These are phyloP conservation scores for Puccinia horiana DNA, from an alignment of 1,284 basidiomycete genomes.

Conservation along the genomic window DNA sequence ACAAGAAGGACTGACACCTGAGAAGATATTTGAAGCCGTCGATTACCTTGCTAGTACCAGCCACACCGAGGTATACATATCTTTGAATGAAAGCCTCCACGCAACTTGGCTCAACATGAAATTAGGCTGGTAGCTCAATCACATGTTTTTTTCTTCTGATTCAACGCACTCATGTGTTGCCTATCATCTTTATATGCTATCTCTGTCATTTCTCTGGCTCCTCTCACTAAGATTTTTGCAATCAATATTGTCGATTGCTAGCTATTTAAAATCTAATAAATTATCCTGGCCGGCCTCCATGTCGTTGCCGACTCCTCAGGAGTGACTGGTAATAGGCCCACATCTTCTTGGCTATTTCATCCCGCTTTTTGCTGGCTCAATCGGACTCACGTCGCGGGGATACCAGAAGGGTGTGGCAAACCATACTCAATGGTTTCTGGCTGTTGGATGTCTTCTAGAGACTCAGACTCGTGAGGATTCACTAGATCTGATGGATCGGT, in stretches of 20 bases:
- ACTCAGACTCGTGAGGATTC: background rate
- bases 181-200: too few species aligned
- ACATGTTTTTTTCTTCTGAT: background rate
- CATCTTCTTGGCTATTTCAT: conserved; percentile 13
- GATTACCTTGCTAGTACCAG: background rate
- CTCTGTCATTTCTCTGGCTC: background rate
- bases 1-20: background rate
- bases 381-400: background rate
- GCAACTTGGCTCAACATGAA: conserved; percentile 8
- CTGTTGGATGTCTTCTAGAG: background rate
- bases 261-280: background rate
- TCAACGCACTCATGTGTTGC: background rate
- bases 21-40: background rate
- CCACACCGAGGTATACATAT: background rate
- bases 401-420: background rate
- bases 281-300: background rate
- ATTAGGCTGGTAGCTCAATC: conserved; percentile 9
- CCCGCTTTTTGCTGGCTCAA: background rate
- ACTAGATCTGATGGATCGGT: background rate
- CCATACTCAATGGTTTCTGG: conserved; percentile 17
- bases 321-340: conserved; percentile 12
- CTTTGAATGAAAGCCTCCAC: background rate
- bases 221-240: background rate
- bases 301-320: background rate
- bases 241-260: too few species aligned